A percentile compares a stretch with the other conserved stretches of the same genome.
phyloP scores from a whole-genome alignment of 106 monocot species.

The Apostasia ramifera region DNA sequence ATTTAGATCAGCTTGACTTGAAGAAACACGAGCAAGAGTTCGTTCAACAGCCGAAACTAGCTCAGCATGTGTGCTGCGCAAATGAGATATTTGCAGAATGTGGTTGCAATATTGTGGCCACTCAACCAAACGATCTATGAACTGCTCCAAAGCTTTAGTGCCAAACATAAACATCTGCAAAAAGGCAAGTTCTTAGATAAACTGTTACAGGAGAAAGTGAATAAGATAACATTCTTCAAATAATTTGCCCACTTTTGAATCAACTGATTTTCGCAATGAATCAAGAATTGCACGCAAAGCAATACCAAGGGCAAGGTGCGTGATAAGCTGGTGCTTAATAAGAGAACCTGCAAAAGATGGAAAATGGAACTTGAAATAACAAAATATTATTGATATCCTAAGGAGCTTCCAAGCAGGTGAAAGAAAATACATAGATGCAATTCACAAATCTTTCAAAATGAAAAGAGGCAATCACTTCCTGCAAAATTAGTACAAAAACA shows the following conservation, averaged over 20 bases:
- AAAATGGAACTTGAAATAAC: not conserved
- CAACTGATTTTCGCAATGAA: slow-evolving; percentile 88
- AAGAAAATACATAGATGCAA: no score
- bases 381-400: not conserved
- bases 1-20: slow-evolving; percentile 48
- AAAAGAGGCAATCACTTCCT: no score
- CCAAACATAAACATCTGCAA: slow-evolving; percentile 86
- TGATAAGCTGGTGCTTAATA: slow-evolving; percentile 93
- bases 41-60: slow-evolving; percentile 60
- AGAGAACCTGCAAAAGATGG: slow-evolving; percentile 50
- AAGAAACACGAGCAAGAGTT: slow-evolving; percentile 55
- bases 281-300: slow-evolving; percentile 92
- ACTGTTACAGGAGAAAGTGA: not conserved
- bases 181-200: slow-evolving; percentile 5
- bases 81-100: slow-evolving; percentile 74
- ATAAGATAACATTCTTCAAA: not conserved
- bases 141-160: slow-evolving; percentile 64
- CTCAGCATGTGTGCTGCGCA: slow-evolving; percentile 50
- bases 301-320: slow-evolving; percentile 75
- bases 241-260: slow-evolving; percentile 62
- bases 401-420: no score
- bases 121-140: slow-evolving; percentile 62
- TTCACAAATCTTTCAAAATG: no score
- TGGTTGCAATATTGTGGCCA: slow-evolving; percentile 85
- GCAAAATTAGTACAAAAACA: no score